Evolutionary conservation across 768 basidiomycete species (phyloP).

Genomic region (Glaciozyma martinii): DNA sequence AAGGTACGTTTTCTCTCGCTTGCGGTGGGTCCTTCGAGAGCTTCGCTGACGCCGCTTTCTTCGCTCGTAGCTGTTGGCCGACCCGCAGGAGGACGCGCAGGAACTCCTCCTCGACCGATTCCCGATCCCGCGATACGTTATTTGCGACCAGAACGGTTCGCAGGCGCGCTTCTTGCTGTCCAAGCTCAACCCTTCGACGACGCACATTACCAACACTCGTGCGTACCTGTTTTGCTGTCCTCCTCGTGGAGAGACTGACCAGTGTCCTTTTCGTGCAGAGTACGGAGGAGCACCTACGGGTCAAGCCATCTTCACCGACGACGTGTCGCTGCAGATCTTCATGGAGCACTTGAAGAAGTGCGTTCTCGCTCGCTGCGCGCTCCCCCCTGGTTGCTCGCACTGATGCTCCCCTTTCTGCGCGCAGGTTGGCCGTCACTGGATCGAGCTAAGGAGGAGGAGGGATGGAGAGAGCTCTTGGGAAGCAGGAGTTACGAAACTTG

Average conservation of each 20-base stretch:
- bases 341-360: not conserved
- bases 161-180: slow-evolving; percentile 96
- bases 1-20: slow-evolving; percentile 41
- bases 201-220: slow-evolving; percentile 65
- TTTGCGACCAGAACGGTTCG: slow-evolving; percentile 92
- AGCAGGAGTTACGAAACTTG: no score
- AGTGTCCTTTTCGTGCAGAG: slow-evolving; percentile 64
- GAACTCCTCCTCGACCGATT: slow-evolving; percentile 90
- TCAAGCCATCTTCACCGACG: slow-evolving; percentile 94
- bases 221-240: not conserved
- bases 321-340: slow-evolving; percentile 93
- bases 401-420: not conserved
- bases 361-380: not conserved
- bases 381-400: not conserved
- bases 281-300: slow-evolving; percentile 63
- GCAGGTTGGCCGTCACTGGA: not conserved
- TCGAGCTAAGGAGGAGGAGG: not conserved
- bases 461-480: not conserved
- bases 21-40: no score
- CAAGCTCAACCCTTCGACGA: slow-evolving; percentile 95
- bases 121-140: slow-evolving; percentile 95
- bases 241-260: slow-evolving; percentile 42
- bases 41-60: no score
- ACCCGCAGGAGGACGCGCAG: slow-evolving; percentile 80
- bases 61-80: slow-evolving; percentile 52